A percentile compares a stretch with the other conserved stretches of the same genome.
Evolutionary conservation across 441 rosid species (phyloP).

Genomic region (Adansonia grandidieri): DNA sequence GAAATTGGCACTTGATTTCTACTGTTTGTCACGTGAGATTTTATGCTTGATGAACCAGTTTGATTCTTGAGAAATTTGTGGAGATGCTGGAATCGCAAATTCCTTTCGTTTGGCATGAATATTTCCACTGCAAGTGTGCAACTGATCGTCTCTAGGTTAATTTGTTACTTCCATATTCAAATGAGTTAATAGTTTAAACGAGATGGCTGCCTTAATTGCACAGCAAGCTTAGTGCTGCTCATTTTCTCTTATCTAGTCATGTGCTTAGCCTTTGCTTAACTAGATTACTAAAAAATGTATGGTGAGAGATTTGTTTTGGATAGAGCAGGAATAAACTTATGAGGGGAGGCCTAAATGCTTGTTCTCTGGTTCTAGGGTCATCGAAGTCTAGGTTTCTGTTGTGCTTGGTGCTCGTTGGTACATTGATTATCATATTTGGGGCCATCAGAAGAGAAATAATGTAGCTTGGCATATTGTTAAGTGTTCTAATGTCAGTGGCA

Average conservation of each 20-base stretch:
- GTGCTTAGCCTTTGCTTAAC: slow-evolving; percentile 2
- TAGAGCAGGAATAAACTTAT: neutral
- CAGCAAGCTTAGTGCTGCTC: neutral
- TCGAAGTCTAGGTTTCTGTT: neutral
- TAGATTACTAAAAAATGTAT: slow-evolving; percentile 6
- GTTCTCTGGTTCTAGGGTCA: slow-evolving; percentile 11
- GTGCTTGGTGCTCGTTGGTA: slow-evolving; percentile 8
- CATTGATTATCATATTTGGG: neutral
- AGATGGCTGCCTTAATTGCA: neutral
- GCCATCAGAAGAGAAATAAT: neutral
- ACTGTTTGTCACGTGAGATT: neutral
- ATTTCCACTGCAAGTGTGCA: neutral
- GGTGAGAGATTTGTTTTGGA: slow-evolving; percentile 20
- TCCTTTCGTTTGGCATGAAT: slow-evolving; percentile 18
- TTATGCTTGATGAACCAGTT: slow-evolving; percentile 4
- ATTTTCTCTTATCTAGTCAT: neutral
- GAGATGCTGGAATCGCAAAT: neutral
- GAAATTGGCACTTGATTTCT: neutral
- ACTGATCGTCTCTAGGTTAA: slow-evolving; percentile 8
- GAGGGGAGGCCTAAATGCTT: slow-evolving; percentile 8
- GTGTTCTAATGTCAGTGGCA: neutral
- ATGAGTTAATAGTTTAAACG: slow-evolving; percentile 7
- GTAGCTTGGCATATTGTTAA: neutral
- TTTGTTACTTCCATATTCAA: slow-evolving; percentile 14
- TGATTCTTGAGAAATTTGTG: slow-evolving; percentile 9